Evolutionary conservation across 2,329 filamentous ascomycete genomes (phyloP), one percentile per base, ranked within the genome.

Genomic region (Polytolypa hystricis): DNA sequence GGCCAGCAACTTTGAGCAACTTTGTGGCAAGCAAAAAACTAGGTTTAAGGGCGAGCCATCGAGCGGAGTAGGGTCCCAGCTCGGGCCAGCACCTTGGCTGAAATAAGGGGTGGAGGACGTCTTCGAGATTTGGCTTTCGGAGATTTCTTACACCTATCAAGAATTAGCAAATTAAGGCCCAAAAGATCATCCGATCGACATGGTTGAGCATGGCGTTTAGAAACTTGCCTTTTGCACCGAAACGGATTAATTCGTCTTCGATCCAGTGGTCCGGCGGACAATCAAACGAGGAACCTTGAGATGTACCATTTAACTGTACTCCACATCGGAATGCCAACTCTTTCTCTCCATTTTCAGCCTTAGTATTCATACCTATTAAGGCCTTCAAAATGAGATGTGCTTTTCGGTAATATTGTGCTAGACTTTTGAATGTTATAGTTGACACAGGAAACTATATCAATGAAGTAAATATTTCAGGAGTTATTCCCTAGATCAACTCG

Each of bases 1-100:
- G 39, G 4, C 30, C 30, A 11, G 30, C 35, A 18, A 34, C 31
- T 26, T 35, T 38, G 4, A 41, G 28, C 30, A 41, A 21, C 17
- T 38, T 41, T 14, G 39, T 38, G 12, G 39, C 39, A 11, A 41
- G 18, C n/a, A 41, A 30, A 17, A 35, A 29, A 15, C 35, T 35
- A 1, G 39, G 39, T n/a, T n/a, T 15, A 11, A 38, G 33, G 4
- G 31, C 26, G 8, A 30, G n/a, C 27, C 34, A 38, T 31, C 39
- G 20, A 7, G n/a, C 14, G 10, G 31, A 19, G 11, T 35, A 16
- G 12, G 11, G 14, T 11, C 8, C 16, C 16, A 41, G 20, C 12
- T 41, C 30, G 3, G 39, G 39, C 35, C 39, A 41, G 27, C 14
- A 34, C 26, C 33, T 29, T 19, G 3, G 23, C 16, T 33, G 26